phyloP scores from a whole-genome alignment of 352 stramenopile species.

The Pythium sukuiense region DNA sequence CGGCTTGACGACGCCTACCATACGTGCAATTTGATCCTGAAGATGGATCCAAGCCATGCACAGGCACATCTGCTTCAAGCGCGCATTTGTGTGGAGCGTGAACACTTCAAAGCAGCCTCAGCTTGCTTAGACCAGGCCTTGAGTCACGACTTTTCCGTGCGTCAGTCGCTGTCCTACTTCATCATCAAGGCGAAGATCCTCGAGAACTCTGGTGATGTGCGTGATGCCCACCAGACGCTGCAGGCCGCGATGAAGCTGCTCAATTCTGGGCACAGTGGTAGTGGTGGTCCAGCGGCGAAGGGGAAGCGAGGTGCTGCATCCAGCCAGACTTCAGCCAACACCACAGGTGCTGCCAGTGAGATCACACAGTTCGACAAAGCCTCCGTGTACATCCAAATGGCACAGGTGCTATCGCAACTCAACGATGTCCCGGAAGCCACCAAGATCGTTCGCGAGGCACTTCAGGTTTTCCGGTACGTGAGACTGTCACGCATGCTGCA shows the following conservation, averaged over 20 bases:
- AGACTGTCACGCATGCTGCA: neutral
- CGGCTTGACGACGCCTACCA: slow-evolving; percentile 81
- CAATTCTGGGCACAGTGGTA: slow-evolving; percentile 3
- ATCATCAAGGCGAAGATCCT: slow-evolving; percentile 88
- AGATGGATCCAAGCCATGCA: slow-evolving; percentile 73
- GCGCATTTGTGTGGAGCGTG: slow-evolving; percentile 73
- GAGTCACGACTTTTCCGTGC: slow-evolving; percentile 87
- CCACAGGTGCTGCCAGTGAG: slow-evolving; percentile 16
- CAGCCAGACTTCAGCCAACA: neutral
- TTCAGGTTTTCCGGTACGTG: slow-evolving; percentile 66
- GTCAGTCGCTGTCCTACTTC: slow-evolving; percentile 81
- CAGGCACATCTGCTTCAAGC: slow-evolving; percentile 84
- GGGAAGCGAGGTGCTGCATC: slow-evolving; percentile 13
- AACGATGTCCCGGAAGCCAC: slow-evolving; percentile 73
- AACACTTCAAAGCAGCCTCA: slow-evolving; percentile 72
- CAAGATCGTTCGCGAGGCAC: slow-evolving; percentile 61
- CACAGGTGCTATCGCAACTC: slow-evolving; percentile 76
- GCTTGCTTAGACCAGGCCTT: slow-evolving; percentile 86
- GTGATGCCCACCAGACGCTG: slow-evolving; percentile 78
- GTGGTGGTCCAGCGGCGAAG: slow-evolving; percentile 3
- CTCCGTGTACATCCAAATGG: slow-evolving; percentile 87
- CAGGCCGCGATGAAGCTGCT: slow-evolving; percentile 79
- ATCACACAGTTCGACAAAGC: slow-evolving; percentile 82
- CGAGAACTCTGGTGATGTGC: slow-evolving; percentile 70
- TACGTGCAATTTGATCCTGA: slow-evolving; percentile 72